Evolutionary conservation across 2,329 filamentous ascomycete genomes (phyloP), one percentile per base, ranked within the genome.

Genomic region (Westerdykella ornata): DNA sequence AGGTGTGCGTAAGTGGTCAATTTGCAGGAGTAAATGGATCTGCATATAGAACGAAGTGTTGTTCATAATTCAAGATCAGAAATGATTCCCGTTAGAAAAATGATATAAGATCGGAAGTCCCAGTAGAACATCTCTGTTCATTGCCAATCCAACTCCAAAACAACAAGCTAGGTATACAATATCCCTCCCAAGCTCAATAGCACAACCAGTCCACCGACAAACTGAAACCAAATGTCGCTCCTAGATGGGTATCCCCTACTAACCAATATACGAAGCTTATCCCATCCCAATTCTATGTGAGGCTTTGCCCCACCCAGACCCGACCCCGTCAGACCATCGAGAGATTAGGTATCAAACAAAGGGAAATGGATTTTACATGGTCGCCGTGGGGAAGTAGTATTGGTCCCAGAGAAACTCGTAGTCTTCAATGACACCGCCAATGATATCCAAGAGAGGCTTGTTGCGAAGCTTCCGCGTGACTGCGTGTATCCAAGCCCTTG

Each of bases 401-500:
- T 94, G 89, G 68, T 96, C 88, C 92, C 92, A 98, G 22, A 98
- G 73, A 64, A 94, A 97, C 67, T 95, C 87, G 63, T 98, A 98
- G 65, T 98, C 92, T 62, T 96, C 88, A 48, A 97, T 68, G 35
- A 98, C 84, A 43, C 85, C 87, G 7, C 82, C 85, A 17, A 95
- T 74, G 61, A 98, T 78, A 51, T 85, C 81, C 35, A 94, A 78
- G 66, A 95, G 74, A 39, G 85, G 81, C 59, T 82, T 84, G 51
- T 80, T 72, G 59, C 74, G 82, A 51, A 95, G 76, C 56, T 81
- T 84, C 20, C 73, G 72, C 6, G 90, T 82, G 12, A 90, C 67
- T 4, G 80, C 78, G 67, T 85, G 86, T 41, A 83, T 70, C 70
- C 76, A 77, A 7, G 72, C 68, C 54, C 77, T 79, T 26, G 3